These are phyloP conservation scores for Pyrenophora graminea DNA, from an alignment of 2,329 filamentous ascomycete species.

Conservation along the genomic window DNA sequence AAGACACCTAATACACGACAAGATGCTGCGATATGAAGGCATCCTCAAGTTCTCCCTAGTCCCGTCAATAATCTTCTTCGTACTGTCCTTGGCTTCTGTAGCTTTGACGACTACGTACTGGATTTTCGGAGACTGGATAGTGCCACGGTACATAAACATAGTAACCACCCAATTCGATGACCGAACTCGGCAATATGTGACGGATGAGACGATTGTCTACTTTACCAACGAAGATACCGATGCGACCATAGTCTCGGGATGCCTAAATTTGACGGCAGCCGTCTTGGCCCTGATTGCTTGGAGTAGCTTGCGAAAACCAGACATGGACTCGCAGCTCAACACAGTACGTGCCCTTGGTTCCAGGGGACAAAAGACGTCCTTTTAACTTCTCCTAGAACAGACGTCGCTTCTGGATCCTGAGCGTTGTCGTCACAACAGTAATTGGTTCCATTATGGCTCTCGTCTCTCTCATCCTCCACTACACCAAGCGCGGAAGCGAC, in stretches of 20 bases:
- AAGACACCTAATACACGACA: background rate
- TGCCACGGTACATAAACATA: slow-evolving; percentile 25
- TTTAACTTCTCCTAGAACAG: slow-evolving; percentile 22
- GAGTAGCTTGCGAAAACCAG: slow-evolving; percentile 26
- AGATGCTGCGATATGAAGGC: slow-evolving; percentile 26
- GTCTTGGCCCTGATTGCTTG: slow-evolving; percentile 33
- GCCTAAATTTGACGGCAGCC: slow-evolving; percentile 29
- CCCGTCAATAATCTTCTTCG: slow-evolving; percentile 30
- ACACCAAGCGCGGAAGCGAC: slow-evolving; percentile 31
- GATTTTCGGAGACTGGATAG: slow-evolving; percentile 37
- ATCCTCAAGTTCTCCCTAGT: slow-evolving; percentile 29
- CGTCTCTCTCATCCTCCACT: slow-evolving; percentile 30
- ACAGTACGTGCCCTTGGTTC: slow-evolving; percentile 19
- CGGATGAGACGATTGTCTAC: slow-evolving; percentile 35
- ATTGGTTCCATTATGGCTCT: slow-evolving; percentile 25
- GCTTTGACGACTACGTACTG: slow-evolving; percentile 37
- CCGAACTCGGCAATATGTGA: slow-evolving; percentile 20
- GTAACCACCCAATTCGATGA: slow-evolving; percentile 21
- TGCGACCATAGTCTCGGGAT: slow-evolving; percentile 34
- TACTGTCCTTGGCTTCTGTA: slow-evolving; percentile 36
- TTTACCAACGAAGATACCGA: slow-evolving; percentile 31
- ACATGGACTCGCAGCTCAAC: slow-evolving; percentile 31
- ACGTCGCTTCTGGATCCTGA: slow-evolving; percentile 35
- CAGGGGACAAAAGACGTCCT: background rate
- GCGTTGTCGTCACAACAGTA: slow-evolving; percentile 24